Percentiles rank a stretch among this genome's conserved stretches.
Conservation (phyloP, 2,329 filamentous ascomycete genomes). For the Exophiala aquamarina region DNA sequence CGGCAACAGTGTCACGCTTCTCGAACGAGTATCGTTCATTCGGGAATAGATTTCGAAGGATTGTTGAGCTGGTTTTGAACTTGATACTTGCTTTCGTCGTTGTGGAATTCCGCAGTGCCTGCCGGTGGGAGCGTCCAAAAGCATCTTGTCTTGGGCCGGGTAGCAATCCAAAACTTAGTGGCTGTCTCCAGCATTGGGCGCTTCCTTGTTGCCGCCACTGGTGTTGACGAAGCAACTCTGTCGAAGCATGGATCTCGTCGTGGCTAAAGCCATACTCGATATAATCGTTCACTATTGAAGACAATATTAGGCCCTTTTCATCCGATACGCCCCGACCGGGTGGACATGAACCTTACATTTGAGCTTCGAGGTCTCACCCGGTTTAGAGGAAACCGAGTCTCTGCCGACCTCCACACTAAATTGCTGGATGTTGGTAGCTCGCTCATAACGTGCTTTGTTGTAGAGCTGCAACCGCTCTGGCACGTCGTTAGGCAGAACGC, state of each 20-base stretch:
- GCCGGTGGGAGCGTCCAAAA: constrained; percentile 31
- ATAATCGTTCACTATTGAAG: constrained; percentile 33
- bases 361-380: background rate
- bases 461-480: constrained; percentile 59
- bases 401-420: background rate
- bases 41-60: constrained; percentile 51
- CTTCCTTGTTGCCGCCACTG: constrained; percentile 45
- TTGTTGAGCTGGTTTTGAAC: constrained; percentile 52
- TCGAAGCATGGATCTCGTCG: constrained; percentile 58
- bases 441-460: constrained; percentile 56
- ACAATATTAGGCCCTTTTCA: no score
- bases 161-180: constrained; percentile 48
- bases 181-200: constrained; percentile 49
- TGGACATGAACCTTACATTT: background rate
- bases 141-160: constrained; percentile 44
- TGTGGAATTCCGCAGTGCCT: constrained; percentile 29
- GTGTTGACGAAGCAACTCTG: constrained; percentile 51
- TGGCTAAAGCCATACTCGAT: constrained; percentile 56
- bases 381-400: constrained; percentile 16
- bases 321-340: no score
- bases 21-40: constrained; percentile 41
- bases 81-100: constrained; percentile 49
- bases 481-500: constrained; percentile 47
- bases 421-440: constrained; percentile 52
- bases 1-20: constrained; percentile 43